phyloP scores from a whole-genome alignment of 768 basidiomycete genomes.

The Tephrocybe rancida region DNA sequence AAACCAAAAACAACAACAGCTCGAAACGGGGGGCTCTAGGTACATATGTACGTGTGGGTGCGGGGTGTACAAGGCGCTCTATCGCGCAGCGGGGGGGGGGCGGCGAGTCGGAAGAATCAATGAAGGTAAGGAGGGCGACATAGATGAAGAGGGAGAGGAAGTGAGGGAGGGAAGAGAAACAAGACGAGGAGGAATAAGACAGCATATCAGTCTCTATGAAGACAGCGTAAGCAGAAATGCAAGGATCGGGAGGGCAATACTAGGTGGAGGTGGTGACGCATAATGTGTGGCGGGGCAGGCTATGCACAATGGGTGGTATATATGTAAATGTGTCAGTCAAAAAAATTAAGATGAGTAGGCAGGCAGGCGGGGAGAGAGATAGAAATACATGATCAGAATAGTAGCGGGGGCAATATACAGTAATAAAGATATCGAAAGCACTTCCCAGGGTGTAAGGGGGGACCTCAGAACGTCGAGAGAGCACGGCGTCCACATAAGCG shows the following conservation, averaged over 20 bases:
- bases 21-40: slow-evolving; percentile 15
- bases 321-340: too few species aligned
- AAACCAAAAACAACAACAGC: slow-evolving; percentile 5
- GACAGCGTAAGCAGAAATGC: too few species aligned
- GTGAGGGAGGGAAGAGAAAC: too few species aligned
- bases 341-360: too few species aligned
- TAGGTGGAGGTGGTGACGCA: too few species aligned
- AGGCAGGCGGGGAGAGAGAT: background rate
- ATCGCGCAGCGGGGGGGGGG: background rate
- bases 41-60: slow-evolving; percentile 17
- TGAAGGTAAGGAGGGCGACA: too few species aligned
- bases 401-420: slow-evolving; percentile 41
- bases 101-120: background rate
- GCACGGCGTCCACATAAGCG: slow-evolving; percentile 55
- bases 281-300: background rate
- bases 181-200: too few species aligned
- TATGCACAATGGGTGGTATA: slow-evolving; percentile 8
- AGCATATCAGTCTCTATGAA: too few species aligned
- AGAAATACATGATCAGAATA: slow-evolving; percentile 1
- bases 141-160: too few species aligned
- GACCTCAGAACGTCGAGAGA: slow-evolving; percentile 62
- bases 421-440: slow-evolving; percentile 44
- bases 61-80: too few species aligned
- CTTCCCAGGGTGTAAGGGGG: slow-evolving; percentile 12
- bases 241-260: too few species aligned